Evolutionary conservation across 2,329 filamentous ascomycete genomes (phyloP), one percentile per base, ranked within the genome.

Genomic region (Pyricularia pennisetigena): DNA sequence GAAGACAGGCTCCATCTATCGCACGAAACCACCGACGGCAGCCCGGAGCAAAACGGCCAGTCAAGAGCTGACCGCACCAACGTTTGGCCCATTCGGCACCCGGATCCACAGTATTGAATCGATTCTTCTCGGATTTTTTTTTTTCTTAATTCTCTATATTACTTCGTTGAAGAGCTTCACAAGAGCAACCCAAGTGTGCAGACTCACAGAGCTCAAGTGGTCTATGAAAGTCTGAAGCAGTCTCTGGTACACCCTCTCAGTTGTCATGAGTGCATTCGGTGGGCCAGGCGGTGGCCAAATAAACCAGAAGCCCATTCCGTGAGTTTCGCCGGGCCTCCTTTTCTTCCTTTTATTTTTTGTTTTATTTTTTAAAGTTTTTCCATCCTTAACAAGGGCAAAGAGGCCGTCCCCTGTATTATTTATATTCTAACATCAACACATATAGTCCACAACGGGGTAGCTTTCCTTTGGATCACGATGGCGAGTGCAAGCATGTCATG

Each of bases 401-500:
- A 69, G 32, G n/a, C n/a, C 3, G 10, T 41, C 2, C 64, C 12
- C 54, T 2, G 9, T 24, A n/a, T 30, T 8, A 28, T 16, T 28
- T 8, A 23, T 29, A 23, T 35, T 23, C 24, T 66, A 57, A 67
- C 49, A 2, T 61, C 54, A 30, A 9, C 20, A 59, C 23, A 61
- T 5, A 26, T 61, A 95, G 92, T 69, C 94, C 94, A 5, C 91
- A 97, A 78, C 89, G 94, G 74, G 94, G 94, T 68, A 96, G 92
- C 74, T 98, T 98, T 76, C 94, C 94, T n/a, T 87, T 98, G 68
- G 94, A 98, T 78, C 94, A 97, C 74, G 93, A 97, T 78, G 93
- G 93, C 75, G 95, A 99, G 82, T 99, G 95, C 84, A 97, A 94
- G 78, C 83, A 90, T 69, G 86, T 96, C 72, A 98, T 98, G 87